These are phyloP conservation scores for Pseudocercospora macadamiae DNA, from an alignment of 2,329 filamentous ascomycete genomes.

Conservation along the genomic window DNA sequence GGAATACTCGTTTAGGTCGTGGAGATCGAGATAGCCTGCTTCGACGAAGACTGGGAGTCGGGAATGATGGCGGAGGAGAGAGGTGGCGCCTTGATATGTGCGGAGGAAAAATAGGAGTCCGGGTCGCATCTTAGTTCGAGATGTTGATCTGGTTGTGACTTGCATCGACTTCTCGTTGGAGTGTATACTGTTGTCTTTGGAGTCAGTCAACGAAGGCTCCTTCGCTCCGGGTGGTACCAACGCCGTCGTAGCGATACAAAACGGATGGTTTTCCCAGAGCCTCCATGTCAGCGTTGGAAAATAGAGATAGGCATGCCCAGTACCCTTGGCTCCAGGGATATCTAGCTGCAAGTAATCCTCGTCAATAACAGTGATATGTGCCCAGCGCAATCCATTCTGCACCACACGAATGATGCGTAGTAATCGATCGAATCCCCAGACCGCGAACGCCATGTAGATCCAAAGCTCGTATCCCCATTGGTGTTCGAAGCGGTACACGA, in stretches of 20 bases:
- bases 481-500: conserved; percentile 39
- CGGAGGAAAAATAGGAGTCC: conserved; percentile 40
- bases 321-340: conserved; percentile 43
- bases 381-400: conserved; percentile 42
- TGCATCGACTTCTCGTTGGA: not conserved
- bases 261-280: conserved; percentile 59
- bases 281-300: conserved; percentile 49
- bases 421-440: conserved; percentile 53
- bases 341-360: conserved; percentile 45
- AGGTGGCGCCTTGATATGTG: conserved; percentile 37
- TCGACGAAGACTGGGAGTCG: conserved; percentile 41
- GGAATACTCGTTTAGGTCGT: not conserved
- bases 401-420: conserved; percentile 44
- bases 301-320: conserved; percentile 50
- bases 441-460: conserved; percentile 47
- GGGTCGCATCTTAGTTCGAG: not conserved
- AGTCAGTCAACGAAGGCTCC: not conserved
- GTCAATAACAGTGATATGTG: conserved; percentile 41
- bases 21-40: conserved; percentile 39
- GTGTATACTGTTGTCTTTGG: not conserved
- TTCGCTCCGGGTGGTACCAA: not conserved
- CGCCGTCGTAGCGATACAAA: conserved; percentile 39
- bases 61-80: conserved; percentile 25
- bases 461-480: conserved; percentile 53
- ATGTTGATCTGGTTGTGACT: not conserved